These are phyloP conservation scores for Ascomycota sp. DNA, from an alignment of 2,329 filamentous ascomycete genomes.

Conservation along the genomic window DNA sequence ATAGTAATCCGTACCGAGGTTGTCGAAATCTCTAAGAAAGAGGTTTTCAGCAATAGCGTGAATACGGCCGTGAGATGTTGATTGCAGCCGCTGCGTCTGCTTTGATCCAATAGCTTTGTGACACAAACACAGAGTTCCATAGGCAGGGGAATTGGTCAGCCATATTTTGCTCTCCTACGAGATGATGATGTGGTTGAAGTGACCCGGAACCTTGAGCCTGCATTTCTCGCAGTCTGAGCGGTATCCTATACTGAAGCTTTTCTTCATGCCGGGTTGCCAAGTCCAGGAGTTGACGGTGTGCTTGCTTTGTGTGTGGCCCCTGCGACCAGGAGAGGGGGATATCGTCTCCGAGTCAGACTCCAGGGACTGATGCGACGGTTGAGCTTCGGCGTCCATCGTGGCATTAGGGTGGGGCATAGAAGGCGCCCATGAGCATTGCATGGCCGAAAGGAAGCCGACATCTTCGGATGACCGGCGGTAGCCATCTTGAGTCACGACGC, in stretches of 20 bases:
- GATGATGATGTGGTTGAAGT: constrained; percentile 63
- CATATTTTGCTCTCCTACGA: constrained; percentile 22
- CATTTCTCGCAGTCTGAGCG: constrained; percentile 63
- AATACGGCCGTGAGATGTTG: no score
- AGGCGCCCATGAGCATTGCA: constrained; percentile 10
- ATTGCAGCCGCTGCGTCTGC: no score
- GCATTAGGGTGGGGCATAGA: constrained; percentile 19
- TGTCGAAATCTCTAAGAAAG: no score
- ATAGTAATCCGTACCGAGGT: no score
- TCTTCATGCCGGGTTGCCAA: constrained; percentile 42
- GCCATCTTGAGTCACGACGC: constrained; percentile 10
- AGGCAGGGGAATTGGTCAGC: constrained; percentile 2
- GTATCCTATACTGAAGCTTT: constrained; percentile 60
- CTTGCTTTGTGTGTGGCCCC: constrained; percentile 35
- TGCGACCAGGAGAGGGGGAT: constrained; percentile 27
- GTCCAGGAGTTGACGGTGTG: constrained; percentile 42
- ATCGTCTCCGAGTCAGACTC: constrained; percentile 16
- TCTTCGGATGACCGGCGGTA: constrained; percentile 9
- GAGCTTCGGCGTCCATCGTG: constrained; percentile 16
- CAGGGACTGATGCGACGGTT: constrained; percentile 5
- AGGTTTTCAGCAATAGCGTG: no score
- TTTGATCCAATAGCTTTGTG: no score
- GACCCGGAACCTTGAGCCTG: constrained; percentile 50
- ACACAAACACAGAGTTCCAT: no score
- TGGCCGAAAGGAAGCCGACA: constrained; percentile 1